phyloP scores from a whole-genome alignment of 768 basidiomycete genomes.

The Saitozyma podzolica region DNA sequence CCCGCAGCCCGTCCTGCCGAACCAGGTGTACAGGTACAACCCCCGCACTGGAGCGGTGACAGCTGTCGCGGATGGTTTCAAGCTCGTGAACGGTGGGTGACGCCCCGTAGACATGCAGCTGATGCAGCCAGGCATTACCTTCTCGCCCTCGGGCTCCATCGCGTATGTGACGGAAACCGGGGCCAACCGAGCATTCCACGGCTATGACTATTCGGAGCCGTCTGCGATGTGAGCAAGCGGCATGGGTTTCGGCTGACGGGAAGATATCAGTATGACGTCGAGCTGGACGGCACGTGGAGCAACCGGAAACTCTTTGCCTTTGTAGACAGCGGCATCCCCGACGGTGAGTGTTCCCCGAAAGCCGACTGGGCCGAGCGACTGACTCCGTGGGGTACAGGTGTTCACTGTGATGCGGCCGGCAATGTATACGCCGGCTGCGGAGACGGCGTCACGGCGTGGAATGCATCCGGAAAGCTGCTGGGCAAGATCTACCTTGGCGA shows the following conservation, averaged over 20 bases:
- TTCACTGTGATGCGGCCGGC: conserved; percentile 41
- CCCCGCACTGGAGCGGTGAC: conserved; percentile 65
- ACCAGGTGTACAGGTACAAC: conserved; percentile 76
- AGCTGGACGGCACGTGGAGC: conserved; percentile 32
- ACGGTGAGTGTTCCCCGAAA: conserved; percentile 23
- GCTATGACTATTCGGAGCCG: conserved; percentile 57
- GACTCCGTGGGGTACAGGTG: conserved; percentile 13
- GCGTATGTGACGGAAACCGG: conserved; percentile 61
- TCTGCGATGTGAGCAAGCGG: conserved; percentile 63
- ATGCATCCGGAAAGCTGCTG: conserved; percentile 38
- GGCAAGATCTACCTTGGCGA: conserved; percentile 48
- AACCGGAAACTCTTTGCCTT: conserved; percentile 44
- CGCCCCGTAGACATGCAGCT: conserved; percentile 6
- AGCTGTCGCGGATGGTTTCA: conserved; percentile 73
- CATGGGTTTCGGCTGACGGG: background rate
- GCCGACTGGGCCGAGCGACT: background rate
- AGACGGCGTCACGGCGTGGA: conserved; percentile 46
- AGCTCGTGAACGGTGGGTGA: conserved; percentile 62
- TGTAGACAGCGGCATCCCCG: conserved; percentile 30
- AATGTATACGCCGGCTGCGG: conserved; percentile 45
- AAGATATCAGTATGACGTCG: conserved; percentile 47
- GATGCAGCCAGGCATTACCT: conserved; percentile 60
- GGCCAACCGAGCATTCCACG: conserved; percentile 30
- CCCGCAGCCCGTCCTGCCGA: conserved; percentile 65
- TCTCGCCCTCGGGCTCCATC: conserved; percentile 64